phyloP scores from a whole-genome alignment of 2,329 filamentous ascomycete species.

The Lizonia empirigonia region DNA sequence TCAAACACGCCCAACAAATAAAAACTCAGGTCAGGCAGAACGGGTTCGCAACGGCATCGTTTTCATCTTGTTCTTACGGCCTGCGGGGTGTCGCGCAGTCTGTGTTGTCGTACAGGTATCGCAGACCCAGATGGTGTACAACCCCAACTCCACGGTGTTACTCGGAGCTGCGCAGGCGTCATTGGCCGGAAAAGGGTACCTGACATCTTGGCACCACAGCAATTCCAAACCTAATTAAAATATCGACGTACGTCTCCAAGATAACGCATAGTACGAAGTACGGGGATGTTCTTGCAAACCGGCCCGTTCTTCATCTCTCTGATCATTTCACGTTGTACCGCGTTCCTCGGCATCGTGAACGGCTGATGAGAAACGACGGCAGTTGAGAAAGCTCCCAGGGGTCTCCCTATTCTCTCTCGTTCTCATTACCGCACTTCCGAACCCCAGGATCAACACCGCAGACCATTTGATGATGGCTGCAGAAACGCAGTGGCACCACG shows the following conservation, averaged over 20 bases:
- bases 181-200: slow-evolving; percentile 6
- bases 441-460: not conserved
- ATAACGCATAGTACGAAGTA: not conserved
- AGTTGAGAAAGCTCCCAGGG: not conserved
- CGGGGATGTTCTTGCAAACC: not conserved
- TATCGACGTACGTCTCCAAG: not conserved
- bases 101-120: not conserved
- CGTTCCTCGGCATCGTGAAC: not conserved
- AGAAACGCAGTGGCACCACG: not conserved
- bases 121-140: not conserved
- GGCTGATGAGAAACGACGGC: not conserved
- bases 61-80: too few relatives aligned
- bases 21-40: not conserved
- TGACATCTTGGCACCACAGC: not conserved
- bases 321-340: not conserved
- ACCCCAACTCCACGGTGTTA: slow-evolving; percentile 7
- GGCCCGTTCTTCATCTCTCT: not conserved
- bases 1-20: not conserved
- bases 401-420: not conserved
- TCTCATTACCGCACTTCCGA: not conserved
- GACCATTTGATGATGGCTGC: not conserved
- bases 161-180: slow-evolving; percentile 5
- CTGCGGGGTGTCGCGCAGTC: too few relatives aligned
- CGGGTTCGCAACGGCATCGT: not conserved
- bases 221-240: slow-evolving; percentile 14